A percentile compares a stretch with the other conserved stretches of the same genome.
Evolutionary conservation across 1,284 basidiomycete species (phyloP).

Genomic region (Termitomyces sp.): DNA sequence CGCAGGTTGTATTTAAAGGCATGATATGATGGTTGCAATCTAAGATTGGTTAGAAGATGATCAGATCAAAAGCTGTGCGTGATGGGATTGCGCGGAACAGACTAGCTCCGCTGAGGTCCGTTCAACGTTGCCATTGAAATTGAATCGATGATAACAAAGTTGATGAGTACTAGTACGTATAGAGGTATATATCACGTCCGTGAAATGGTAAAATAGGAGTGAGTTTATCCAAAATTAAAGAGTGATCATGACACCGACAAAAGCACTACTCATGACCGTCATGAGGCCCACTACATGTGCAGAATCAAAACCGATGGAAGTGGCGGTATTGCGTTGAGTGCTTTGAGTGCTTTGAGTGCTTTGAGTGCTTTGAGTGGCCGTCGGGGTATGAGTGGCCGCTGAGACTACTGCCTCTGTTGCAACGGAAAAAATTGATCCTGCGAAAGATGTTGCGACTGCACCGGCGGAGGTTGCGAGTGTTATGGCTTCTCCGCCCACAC

Average conservation of each 20-base stretch:
- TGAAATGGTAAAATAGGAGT: not conserved
- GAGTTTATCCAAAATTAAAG: constrained; percentile 2
- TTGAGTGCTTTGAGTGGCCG: not conserved
- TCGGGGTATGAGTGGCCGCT: constrained; percentile 24
- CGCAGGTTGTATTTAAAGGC: constrained; percentile 9
- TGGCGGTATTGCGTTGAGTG: constrained; percentile 17
- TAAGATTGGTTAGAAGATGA: not conserved
- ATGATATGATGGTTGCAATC: not conserved
- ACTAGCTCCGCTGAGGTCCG: too few relatives aligned
- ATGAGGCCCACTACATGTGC: constrained; percentile 37
- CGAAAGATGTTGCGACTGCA: constrained; percentile 46
- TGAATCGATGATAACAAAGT: too few relatives aligned
- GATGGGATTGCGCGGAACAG: not conserved
- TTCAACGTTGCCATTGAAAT: not conserved
- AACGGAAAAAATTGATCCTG: constrained; percentile 46
- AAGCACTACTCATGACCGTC: constrained; percentile 38
- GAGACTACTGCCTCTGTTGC: constrained; percentile 28
- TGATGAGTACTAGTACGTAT: too few relatives aligned
- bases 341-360: constrained; percentile 7
- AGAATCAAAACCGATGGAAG: constrained; percentile 28
- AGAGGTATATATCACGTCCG: not conserved
- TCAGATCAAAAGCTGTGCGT: not conserved
- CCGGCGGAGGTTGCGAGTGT: constrained; percentile 38
- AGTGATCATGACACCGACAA: constrained; percentile 38
- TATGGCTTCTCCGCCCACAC: constrained; percentile 35